Percentiles rank a stretch among this genome's conserved stretches.
phyloP scores from a whole-genome alignment of 2,329 filamentous ascomycete genomes.

The Thermoascus crustaceus region DNA sequence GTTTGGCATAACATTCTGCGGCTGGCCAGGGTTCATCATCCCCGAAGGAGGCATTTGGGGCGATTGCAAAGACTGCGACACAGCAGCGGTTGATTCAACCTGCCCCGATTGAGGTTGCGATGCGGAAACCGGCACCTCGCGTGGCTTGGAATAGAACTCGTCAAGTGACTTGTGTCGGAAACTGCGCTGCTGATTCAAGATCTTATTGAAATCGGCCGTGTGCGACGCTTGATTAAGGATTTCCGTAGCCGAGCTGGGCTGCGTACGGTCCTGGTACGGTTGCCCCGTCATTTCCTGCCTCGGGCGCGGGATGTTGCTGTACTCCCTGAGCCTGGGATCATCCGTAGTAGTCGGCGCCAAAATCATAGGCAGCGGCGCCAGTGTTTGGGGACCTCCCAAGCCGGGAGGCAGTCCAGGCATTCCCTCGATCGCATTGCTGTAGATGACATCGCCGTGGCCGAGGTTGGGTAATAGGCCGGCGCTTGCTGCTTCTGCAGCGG shows the following conservation, averaged over 20 bases:
- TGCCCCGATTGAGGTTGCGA: conserved; percentile 20
- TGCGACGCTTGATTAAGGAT: conserved; percentile 80
- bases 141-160: conserved; percentile 71
- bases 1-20: conserved; percentile 32
- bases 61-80: conserved; percentile 31
- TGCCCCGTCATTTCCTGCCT: conserved; percentile 84
- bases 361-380: conserved; percentile 74
- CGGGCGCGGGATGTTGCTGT: conserved; percentile 72
- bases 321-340: conserved; percentile 70
- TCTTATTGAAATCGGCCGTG: conserved; percentile 83
- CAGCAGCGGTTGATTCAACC: conserved; percentile 28
- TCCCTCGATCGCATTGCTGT: conserved; percentile 66
- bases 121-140: conserved; percentile 61
- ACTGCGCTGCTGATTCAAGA: conserved; percentile 68
- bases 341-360: conserved; percentile 69
- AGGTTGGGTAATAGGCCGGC: conserved; percentile 53
- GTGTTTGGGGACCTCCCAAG: conserved; percentile 59
- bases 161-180: conserved; percentile 74
- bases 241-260: conserved; percentile 66
- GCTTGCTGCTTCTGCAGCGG: conserved; percentile 58
- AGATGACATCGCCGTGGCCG: conserved; percentile 78
- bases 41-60: conserved; percentile 28
- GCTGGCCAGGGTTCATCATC: conserved; percentile 26
- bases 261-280: conserved; percentile 78
- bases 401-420: conserved; percentile 63